Evolutionary conservation across 1,284 basidiomycete species (phyloP), one percentile per base, ranked within the genome.

Genomic region (Fereydounia khargensis): DNA sequence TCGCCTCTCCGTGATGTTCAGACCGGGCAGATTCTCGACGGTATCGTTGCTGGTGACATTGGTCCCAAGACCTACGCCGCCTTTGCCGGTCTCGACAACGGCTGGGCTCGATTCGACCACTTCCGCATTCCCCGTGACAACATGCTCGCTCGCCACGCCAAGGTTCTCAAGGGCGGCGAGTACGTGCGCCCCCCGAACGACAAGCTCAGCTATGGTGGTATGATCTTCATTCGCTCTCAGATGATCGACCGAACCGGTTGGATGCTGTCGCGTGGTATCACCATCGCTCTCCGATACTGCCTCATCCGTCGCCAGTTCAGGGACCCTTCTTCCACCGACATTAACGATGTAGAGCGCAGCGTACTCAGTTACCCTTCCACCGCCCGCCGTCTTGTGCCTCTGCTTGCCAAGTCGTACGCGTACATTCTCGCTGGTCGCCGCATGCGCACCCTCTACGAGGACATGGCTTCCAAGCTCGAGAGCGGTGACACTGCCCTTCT

Each of bases 81-180:
- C 2, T 82, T 77, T 52, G 74, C 79, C 0, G 71, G 83, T 0
- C 77, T 81, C 4, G 87, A 89, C 66, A 86, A 89, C 51, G 87
- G 87, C 2, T 89, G 82, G 68, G 72, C 72, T 2, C 79, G 82
- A 9, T 88, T 89, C 65, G 73, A 85, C 60, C 83, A 81, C 47
- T 82, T 88, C 46, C 81, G 84, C n/a, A 83, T 89, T 45, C 86
- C 87, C 0, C 82, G 84, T 41, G 80, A 81, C 47, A 79, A 87
- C 43, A 89, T 90, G 87, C 81, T 89, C 8, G 84, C 83, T 30
- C 84, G 83, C 49, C 88, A 87, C 60, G 83, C 87, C 2, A 80
- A 82, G 41, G 84, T 89, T 22, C 85, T 85, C 0, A 78, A 82
- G 32, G 82, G 83, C 0, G 86, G 86, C 4, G 76, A 79, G 58